A percentile compares a stretch with the other conserved stretches of the same genome.
Evolutionary conservation across 257 asterid species (phyloP).

Genomic region (Gardenia jasminoides): DNA sequence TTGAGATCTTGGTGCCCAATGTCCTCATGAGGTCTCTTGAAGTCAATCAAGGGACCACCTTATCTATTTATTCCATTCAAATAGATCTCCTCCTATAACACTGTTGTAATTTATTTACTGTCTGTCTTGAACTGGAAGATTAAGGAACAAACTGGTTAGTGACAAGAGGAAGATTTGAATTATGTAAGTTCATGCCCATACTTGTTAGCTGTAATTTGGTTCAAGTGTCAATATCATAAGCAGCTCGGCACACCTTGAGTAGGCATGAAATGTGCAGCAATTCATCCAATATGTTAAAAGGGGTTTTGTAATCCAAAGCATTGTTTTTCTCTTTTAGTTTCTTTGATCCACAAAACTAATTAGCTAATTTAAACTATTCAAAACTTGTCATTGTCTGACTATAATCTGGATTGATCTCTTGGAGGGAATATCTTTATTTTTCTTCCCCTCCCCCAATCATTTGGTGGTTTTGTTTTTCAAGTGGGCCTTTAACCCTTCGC

Average conservation of each 20-base stretch:
- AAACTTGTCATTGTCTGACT: background rate
- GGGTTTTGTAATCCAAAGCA: background rate
- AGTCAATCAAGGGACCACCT: slow-evolving; percentile 5
- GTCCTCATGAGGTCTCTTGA: background rate
- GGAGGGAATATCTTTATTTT: no score
- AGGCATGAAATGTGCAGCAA: no score
- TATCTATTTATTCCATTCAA: background rate
- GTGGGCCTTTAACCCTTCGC: no score
- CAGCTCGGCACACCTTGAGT: no score
- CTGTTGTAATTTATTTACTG: background rate
- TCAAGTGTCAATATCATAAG: no score
- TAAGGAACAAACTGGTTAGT: background rate
- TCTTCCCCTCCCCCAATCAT: no score
- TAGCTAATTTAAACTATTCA: slow-evolving; percentile 1
- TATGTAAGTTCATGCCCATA: no score
- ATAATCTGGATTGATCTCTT: background rate
- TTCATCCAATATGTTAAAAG: no score
- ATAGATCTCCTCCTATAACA: background rate
- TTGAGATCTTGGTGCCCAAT: background rate
- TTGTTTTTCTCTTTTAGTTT: background rate
- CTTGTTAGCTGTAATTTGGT: no score
- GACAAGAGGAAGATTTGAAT: background rate
- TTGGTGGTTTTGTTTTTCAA: no score
- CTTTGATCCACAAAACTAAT: background rate
- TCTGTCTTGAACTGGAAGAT: background rate